A percentile compares a stretch with the other conserved stretches of the same genome.
phyloP scores from a whole-genome alignment of 768 basidiomycete species.

The Chalciporus chontae region DNA sequence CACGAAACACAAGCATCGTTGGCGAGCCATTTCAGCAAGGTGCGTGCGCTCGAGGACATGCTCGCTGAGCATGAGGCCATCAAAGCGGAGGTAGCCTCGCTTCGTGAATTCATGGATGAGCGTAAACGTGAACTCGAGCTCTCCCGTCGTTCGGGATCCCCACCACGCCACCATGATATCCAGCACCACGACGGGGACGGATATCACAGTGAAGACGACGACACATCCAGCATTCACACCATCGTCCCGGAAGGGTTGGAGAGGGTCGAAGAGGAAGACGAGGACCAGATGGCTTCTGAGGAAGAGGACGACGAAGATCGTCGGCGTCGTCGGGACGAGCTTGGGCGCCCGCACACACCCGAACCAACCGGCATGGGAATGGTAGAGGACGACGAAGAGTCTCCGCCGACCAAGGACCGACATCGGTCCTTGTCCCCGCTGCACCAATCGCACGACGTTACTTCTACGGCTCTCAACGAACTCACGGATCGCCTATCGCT shows the following conservation, averaged over 20 bases:
- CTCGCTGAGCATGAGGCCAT: slow-evolving; percentile 83
- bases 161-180: slow-evolving; percentile 20
- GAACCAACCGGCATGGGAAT: slow-evolving; percentile 67
- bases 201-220: slow-evolving; percentile 58
- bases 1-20: slow-evolving; percentile 80
- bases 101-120: slow-evolving; percentile 72
- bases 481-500: slow-evolving; percentile 59
- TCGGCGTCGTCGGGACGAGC: slow-evolving; percentile 43
- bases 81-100: slow-evolving; percentile 67
- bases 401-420: slow-evolving; percentile 18
- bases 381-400: slow-evolving; percentile 43
- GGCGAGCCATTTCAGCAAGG: slow-evolving; percentile 74
- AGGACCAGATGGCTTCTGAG: slow-evolving; percentile 44
- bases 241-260: slow-evolving; percentile 67
- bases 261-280: slow-evolving; percentile 72
- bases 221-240: slow-evolving; percentile 69
- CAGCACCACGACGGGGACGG: slow-evolving; percentile 16
- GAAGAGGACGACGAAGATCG: slow-evolving; percentile 49
- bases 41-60: slow-evolving; percentile 76
- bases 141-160: slow-evolving; percentile 20
- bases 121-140: slow-evolving; percentile 49
- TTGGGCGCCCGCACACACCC: slow-evolving; percentile 75
- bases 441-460: slow-evolving; percentile 19
- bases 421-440: slow-evolving; percentile 17
- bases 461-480: slow-evolving; percentile 44